phyloP scores from a whole-genome alignment of 192 early-diverging fungal species.

The Mortierella claussenii region DNA sequence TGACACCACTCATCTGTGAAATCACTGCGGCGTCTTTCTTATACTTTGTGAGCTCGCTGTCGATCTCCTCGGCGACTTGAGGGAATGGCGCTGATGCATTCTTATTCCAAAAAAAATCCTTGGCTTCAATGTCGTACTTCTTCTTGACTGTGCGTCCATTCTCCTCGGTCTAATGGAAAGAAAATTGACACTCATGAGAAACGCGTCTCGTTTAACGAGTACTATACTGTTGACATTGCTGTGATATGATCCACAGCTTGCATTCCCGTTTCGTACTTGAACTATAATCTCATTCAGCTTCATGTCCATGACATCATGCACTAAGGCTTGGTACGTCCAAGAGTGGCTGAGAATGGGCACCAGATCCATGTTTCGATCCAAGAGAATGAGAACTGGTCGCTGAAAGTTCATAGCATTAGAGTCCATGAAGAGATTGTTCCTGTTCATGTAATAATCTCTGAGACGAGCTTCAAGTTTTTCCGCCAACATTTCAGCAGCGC shows the following conservation, averaged over 20 bases:
- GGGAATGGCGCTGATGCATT: constrained; percentile 95
- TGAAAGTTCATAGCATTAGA: constrained; percentile 67
- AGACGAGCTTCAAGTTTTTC: constrained; percentile 88
- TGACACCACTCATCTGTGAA: constrained; percentile 85
- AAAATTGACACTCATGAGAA: not conserved
- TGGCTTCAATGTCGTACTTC: constrained; percentile 87
- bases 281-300: constrained; percentile 87
- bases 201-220: not conserved
- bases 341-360: constrained; percentile 93
- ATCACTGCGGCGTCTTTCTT: constrained; percentile 96
- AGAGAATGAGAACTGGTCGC: constrained; percentile 86
- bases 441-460: constrained; percentile 92
- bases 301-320: constrained; percentile 96
- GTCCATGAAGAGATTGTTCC: constrained; percentile 86
- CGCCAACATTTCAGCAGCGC: constrained; percentile 94
- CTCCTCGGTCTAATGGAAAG: constrained; percentile 59
- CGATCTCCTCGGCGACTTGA: constrained; percentile 96
- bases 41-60: constrained; percentile 91
- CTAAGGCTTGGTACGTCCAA: constrained; percentile 97
- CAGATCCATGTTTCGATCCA: constrained; percentile 94
- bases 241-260: not conserved
- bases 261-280: constrained; percentile 65
- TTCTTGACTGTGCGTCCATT: constrained; percentile 73
- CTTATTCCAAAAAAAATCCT: constrained; percentile 95
- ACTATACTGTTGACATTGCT: not conserved